phyloP scores from a whole-genome alignment of 495 filamentous ascomycete genomes.

The Cercophora newfieldiana region DNA sequence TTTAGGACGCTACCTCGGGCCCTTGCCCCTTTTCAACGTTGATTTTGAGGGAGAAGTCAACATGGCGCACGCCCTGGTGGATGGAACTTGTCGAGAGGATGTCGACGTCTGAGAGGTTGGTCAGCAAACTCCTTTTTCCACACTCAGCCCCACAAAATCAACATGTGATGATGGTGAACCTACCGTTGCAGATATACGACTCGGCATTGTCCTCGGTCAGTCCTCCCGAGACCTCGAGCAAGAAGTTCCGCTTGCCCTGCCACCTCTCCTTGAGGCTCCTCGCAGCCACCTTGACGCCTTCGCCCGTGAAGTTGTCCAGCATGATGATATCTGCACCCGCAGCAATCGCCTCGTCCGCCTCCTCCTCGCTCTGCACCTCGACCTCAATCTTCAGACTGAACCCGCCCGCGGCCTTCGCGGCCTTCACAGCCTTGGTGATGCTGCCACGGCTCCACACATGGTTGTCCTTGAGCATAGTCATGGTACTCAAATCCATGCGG shows the following conservation, averaged over 20 bases:
- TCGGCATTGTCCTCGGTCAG: conserved; percentile 82
- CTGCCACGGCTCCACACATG: conserved; percentile 88
- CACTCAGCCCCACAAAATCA: no score
- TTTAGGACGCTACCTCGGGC: conserved; percentile 29
- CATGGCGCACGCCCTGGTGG: conserved; percentile 88
- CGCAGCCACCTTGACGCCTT: conserved; percentile 72
- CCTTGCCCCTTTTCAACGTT: conserved; percentile 35
- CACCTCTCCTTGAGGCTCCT: conserved; percentile 72
- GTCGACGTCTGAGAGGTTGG: conserved; percentile 68
- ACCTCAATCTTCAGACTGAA: conserved; percentile 95
- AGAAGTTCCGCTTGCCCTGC: conserved; percentile 63
- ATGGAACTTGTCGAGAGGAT: conserved; percentile 94
- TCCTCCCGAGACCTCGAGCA: conserved; percentile 91
- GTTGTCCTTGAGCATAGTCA: conserved; percentile 99
- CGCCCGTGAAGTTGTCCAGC: conserved; percentile 88
- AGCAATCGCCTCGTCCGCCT: conserved; percentile 85
- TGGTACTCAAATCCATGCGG: conserved; percentile 84
- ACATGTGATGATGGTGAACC: no score
- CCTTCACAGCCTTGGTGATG: conserved; percentile 78
- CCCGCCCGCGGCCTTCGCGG: conserved; percentile 81
- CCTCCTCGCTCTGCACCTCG: conserved; percentile 81
- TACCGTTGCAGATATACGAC: conserved; percentile 72
- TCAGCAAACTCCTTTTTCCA: neutral
- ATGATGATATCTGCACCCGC: conserved; percentile 95
- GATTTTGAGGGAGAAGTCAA: conserved; percentile 97